A percentile compares a stretch with the other conserved stretches of the same genome.
Conservation (phyloP, 2,329 filamentous ascomycete species). For the Neofusicoccum parvum region DNA sequence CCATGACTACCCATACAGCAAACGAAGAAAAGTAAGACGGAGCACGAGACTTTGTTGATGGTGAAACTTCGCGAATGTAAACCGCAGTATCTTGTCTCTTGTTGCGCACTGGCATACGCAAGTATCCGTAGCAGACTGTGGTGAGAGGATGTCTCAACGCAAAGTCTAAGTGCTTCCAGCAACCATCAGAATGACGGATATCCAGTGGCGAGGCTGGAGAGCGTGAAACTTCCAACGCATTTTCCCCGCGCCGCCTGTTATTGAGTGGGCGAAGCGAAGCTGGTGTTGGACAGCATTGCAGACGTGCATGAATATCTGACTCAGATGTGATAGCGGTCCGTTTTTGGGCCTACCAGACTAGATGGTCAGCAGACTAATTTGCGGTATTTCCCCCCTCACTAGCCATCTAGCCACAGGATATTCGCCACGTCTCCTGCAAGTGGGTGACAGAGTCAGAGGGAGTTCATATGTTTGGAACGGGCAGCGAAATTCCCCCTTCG, state of each 20-base stretch:
- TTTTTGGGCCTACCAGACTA: conserved; percentile 2
- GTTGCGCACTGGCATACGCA: too few relatives aligned
- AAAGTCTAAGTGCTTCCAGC: too few relatives aligned
- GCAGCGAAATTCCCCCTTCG: neutral
- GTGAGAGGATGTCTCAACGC: too few relatives aligned
- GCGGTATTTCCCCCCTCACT: neutral
- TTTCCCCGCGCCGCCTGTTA: neutral
- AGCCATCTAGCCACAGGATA: neutral
- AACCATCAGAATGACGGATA: too few relatives aligned
- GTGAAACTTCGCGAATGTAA: too few relatives aligned
- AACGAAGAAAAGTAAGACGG: too few relatives aligned
- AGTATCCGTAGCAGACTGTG: too few relatives aligned
- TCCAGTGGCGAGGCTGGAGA: too few relatives aligned
- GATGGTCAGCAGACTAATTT: conserved; percentile 4
- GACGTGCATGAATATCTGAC: conserved; percentile 3
- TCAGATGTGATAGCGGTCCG: conserved; percentile 1
- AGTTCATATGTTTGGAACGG: neutral
- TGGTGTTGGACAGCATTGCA: neutral
- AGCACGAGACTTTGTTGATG: too few relatives aligned
- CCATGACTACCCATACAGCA: too few relatives aligned
- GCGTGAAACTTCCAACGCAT: neutral
- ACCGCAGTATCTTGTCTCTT: too few relatives aligned
- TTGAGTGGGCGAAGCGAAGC: neutral
- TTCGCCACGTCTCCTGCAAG: neutral
- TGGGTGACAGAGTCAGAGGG: neutral